Evolutionary conservation across 495 filamentous ascomycete species (phyloP).

Genomic region (Xylaria telfairii): DNA sequence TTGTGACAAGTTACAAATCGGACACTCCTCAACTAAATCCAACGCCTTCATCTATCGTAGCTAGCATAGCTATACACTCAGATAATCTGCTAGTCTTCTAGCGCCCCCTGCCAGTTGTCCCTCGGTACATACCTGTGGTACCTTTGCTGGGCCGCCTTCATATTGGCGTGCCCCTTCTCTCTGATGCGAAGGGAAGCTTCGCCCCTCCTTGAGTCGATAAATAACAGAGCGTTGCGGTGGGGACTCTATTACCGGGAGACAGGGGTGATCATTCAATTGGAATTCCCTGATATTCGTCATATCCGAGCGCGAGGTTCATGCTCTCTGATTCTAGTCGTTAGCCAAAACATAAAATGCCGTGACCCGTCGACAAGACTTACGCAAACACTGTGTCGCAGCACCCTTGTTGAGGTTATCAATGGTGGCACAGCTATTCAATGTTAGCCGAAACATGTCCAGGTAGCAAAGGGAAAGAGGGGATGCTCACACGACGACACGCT

Average conservation of each 20-base stretch:
- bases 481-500: slow-evolving; percentile 76
- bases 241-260: background rate
- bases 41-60: background rate
- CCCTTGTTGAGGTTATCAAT: slow-evolving; percentile 98
- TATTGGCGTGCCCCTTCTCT: background rate
- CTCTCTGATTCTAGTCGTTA: slow-evolving; percentile 67
- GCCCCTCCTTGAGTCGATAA: background rate
- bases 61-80: background rate
- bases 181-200: background rate
- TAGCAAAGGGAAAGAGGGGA: background rate
- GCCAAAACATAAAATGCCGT: background rate
- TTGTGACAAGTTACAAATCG: too few relatives aligned
- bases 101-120: background rate
- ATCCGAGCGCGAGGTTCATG: slow-evolving; percentile 95
- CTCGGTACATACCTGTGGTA: background rate
- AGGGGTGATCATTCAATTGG: slow-evolving; percentile 45
- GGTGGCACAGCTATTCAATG: slow-evolving; percentile 66
- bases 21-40: background rate
- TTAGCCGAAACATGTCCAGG: slow-evolving; percentile 4
- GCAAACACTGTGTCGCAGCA: slow-evolving; percentile 92
- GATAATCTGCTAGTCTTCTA: background rate
- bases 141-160: background rate
- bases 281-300: slow-evolving; percentile 92
- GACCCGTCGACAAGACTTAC: slow-evolving; percentile 57
- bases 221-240: background rate